Base-by-base conservation (phyloP, 768 basidiomycete species). In the Trametes cubensis region DNA sequence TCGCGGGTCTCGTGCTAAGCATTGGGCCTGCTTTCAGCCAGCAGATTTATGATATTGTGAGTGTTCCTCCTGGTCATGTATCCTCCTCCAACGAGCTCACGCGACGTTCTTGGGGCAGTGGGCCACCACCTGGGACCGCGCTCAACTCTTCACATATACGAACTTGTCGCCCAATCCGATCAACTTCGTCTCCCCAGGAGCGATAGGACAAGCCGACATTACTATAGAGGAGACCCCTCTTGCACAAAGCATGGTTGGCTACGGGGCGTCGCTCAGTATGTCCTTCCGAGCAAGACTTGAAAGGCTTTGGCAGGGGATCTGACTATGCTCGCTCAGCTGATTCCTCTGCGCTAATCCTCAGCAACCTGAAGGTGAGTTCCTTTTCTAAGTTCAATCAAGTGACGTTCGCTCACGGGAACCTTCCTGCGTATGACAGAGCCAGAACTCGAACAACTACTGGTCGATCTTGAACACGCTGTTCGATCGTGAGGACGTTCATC, bases 171-270 rank as follows among this genome's bases (percentile, higher is more conserved):
- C 81, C 1, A 70, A 74, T 2, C 73, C 78, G 11, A 85, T 88
- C 62, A 84, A 82, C 69, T 89, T 88, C 66, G 77, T 65, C 6
- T 70, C 79, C n/a, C 85, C 87, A 10, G 84, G 87, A 0, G 55
- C 82, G 5, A 79, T 79, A 41, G 86, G 80, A 2, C 77, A 75
- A 46, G 88, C 88, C 0, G 82, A 90, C 69, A 90, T 91, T 55
- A 78, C 79, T 42, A 73, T 92, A 14, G 88, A 89, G 69, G 73
- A 72, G 3, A 64, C 74, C 3, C 48, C 48, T 15, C 71, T 79
- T 20, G 85, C 82, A 71, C 90, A 90, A 73, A 73, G 78, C 0
- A 83, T 92, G 42, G 79, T 78, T 52, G 89, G 90, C 14, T 88
- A 89, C 66, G 89, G 89, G 0, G 87, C 80, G 10, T 68, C 84